Evolutionary conservation across 83 land plant species (phyloP).

Genomic region (Thuja plicata): DNA sequence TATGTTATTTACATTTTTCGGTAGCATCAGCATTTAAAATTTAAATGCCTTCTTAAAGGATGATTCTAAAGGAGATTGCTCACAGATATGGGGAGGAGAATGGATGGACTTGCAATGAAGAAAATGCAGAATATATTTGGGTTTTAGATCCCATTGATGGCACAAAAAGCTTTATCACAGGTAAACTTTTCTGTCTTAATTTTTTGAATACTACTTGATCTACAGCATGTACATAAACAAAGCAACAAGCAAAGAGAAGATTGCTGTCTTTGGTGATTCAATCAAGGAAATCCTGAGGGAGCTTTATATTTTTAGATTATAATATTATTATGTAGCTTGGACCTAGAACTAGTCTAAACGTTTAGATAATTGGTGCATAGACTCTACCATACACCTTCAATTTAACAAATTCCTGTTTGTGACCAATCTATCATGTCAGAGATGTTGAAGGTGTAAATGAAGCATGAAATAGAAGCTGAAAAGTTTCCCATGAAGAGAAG

Average conservation of each 20-base stretch:
- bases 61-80: not conserved
- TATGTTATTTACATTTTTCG: not conserved
- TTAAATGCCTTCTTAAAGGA: conserved; percentile 21
- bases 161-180: conserved; percentile 96
- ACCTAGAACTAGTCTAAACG: not conserved
- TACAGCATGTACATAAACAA: not conserved
- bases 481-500: not conserved
- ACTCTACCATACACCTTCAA: not conserved
- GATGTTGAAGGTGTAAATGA: not conserved
- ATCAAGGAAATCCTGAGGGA: not conserved
- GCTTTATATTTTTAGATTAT: not conserved
- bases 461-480: not conserved
- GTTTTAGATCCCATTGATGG: conserved; percentile 99
- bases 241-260: not conserved
- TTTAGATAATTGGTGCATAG: not conserved
- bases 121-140: conserved; percentile 79
- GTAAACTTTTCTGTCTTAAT: conserved; percentile 27
- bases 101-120: conserved; percentile 72
- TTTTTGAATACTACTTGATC: not conserved
- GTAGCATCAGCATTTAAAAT: not conserved
- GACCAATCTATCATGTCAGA: not conserved
- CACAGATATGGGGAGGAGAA: conserved; percentile 93
- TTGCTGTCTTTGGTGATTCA: not conserved
- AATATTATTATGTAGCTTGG: not conserved
- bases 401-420: not conserved